These are phyloP conservation scores for Leishmania arabica DNA, from an alignment of 208 protist species.

Conservation along the genomic window DNA sequence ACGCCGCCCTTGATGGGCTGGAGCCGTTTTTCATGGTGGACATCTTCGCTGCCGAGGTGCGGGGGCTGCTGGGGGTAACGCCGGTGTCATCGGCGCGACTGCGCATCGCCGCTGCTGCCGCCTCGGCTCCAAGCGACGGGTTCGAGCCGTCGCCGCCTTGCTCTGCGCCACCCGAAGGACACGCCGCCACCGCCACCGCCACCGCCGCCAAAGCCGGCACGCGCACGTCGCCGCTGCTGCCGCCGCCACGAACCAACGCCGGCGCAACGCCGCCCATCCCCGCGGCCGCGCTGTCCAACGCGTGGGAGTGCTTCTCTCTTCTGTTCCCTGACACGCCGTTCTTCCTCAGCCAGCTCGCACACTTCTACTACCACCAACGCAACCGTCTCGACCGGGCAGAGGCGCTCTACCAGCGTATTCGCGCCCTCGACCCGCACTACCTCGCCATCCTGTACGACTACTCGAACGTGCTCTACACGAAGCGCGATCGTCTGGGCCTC, in stretches of 20 bases:
- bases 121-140: not conserved
- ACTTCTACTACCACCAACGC: slow-evolving; percentile 88
- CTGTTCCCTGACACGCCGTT: slow-evolving; percentile 75
- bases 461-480: slow-evolving; percentile 98
- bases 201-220: not conserved
- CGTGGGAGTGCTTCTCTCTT: slow-evolving; percentile 63
- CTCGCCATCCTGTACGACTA: slow-evolving; percentile 95
- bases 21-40: slow-evolving; percentile 67
- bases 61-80: slow-evolving; percentile 60
- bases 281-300: slow-evolving; percentile 31
- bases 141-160: not conserved
- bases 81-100: slow-evolving; percentile 40
- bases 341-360: slow-evolving; percentile 82
- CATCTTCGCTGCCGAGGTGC: slow-evolving; percentile 67
- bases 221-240: not conserved
- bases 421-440: slow-evolving; percentile 83
- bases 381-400: slow-evolving; percentile 82
- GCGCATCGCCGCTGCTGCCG: slow-evolving; percentile 14
- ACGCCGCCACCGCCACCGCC: not conserved
- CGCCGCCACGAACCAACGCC: not conserved
- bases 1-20: slow-evolving; percentile 30
- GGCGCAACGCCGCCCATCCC: not conserved
- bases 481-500: slow-evolving; percentile 83
- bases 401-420: slow-evolving; percentile 88
- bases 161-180: not conserved